phyloP scores from a whole-genome alignment of 306 rosid species.

The Trifolium repens region DNA sequence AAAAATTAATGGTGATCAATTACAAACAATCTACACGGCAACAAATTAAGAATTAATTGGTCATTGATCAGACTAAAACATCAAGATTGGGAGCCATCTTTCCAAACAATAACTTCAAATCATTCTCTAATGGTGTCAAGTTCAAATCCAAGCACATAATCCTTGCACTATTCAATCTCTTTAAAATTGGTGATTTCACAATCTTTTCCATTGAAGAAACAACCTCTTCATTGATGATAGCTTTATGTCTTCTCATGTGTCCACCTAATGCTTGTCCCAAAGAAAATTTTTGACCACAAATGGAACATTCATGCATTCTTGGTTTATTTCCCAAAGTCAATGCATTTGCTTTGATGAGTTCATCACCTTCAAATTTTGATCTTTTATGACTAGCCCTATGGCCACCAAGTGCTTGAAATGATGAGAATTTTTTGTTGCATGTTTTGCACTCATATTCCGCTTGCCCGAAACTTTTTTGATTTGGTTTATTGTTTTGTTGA shows the following conservation, averaged over 20 bases:
- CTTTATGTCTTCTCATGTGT: conserved; percentile 79
- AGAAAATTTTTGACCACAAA: conserved; percentile 66
- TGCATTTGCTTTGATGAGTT: not conserved
- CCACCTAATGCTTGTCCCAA: conserved; percentile 92
- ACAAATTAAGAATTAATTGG: conserved; percentile 10
- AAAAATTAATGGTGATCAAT: not conserved
- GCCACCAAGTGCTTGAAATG: conserved; percentile 90
- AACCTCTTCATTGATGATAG: conserved; percentile 25
- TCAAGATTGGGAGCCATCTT: conserved; percentile 53
- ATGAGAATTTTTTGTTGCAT: conserved; percentile 71
- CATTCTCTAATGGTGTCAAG: conserved; percentile 84
- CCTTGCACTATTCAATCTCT: conserved; percentile 7
- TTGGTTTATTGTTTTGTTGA: conserved; percentile 18
- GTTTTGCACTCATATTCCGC: conserved; percentile 73
- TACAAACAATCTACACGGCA: not conserved
- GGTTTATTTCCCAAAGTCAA: conserved; percentile 35
- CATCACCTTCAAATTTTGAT: conserved; percentile 27
- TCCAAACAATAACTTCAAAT: conserved; percentile 69
- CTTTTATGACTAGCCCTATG: conserved; percentile 84
- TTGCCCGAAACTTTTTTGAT: not conserved
- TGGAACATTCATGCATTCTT: conserved; percentile 62
- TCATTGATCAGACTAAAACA: conserved; percentile 52
- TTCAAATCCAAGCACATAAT: conserved; percentile 67
- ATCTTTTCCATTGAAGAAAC: conserved; percentile 23
- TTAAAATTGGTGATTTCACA: not conserved